Evolutionary conservation across 1,284 basidiomycete species (phyloP), one percentile per base, ranked within the genome.

Genomic region (Gastroboletus turbinatus): DNA sequence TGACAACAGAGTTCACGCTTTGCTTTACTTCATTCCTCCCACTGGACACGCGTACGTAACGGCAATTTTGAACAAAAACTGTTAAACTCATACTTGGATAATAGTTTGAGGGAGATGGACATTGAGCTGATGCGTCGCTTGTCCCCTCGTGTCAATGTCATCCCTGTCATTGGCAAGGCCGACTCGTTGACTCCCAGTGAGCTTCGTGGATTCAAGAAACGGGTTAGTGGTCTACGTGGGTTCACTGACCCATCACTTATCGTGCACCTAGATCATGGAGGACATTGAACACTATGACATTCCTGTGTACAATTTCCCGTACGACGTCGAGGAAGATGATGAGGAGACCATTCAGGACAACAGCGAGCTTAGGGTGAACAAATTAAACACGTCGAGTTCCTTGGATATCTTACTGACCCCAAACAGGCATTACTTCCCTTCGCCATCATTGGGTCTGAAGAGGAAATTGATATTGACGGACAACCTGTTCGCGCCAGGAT

Each of bases 281-380:
- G 96, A 99, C 73, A 98, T 99, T 64, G 96, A 98, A 71, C 85
- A 98, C 79, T 98, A 99, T 72, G 89, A 91, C 63, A 99, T 99
- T 65, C 96, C 97, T 7, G 91, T 99, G 45, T 99, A 99, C 83
- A 99, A 99, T 80, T 99, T 99, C 84, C 97, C 97, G 0, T 99
- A 97, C 74, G 97, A 99, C 66, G 89, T 95, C 23, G 97, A 99
- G 75, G 97, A 99, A 76, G 94, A 99, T 68, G 97, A 99, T 71
- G 96, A 98, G 71, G 97, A 99, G 68, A 98, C 96, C 5, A 96
- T 99, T 61, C 88, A 92, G 67, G 97, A 99, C 76, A 99, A 99
- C 78, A 90, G 90, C 67, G 94, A 96, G 73, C 86, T 98, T 56
- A 83, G 95, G 53, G 90, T 92, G 69, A 60, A 81, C 73, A 35